phyloP scores from a whole-genome alignment of 306 rosid genomes.

The Inga leiocalycina region DNA sequence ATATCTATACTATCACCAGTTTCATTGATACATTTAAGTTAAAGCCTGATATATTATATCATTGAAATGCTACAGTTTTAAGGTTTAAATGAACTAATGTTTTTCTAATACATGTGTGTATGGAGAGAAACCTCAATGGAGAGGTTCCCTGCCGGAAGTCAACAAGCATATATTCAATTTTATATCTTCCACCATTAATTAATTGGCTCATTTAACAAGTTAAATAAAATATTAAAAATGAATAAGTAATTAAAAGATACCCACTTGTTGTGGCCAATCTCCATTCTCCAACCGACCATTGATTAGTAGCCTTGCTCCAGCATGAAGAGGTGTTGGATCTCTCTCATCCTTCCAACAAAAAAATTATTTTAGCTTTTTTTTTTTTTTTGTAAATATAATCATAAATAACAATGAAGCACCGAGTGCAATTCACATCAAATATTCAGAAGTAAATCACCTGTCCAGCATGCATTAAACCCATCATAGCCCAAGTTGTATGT shows the following conservation, averaged over 20 bases:
- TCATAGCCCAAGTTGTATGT: constrained; percentile 39
- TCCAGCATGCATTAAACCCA: constrained; percentile 63
- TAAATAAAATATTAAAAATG: neutral
- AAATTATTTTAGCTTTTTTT: neutral
- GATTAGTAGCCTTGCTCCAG: constrained; percentile 57
- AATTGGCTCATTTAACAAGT: neutral
- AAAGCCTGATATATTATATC: no score
- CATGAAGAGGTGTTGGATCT: constrained; percentile 62
- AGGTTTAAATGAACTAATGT: neutral
- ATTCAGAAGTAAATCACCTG: constrained; percentile 36
- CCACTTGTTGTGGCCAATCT: constrained; percentile 71
- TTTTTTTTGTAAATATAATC: neutral
- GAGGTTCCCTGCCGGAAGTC: neutral
- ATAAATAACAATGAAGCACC: neutral
- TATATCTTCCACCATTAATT: neutral
- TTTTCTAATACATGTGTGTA: neutral
- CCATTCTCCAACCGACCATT: constrained; percentile 66
- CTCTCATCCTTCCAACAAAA: constrained; percentile 40
- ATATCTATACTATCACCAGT: neutral
- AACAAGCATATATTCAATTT: neutral
- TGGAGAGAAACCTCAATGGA: no score
- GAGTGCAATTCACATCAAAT: neutral
- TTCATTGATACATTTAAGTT: neutral
- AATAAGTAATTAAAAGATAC: neutral
- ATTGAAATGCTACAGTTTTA: neutral